Evolutionary conservation across 345 rosid species (phyloP).

Genomic region (Gossypium sturtianum): DNA sequence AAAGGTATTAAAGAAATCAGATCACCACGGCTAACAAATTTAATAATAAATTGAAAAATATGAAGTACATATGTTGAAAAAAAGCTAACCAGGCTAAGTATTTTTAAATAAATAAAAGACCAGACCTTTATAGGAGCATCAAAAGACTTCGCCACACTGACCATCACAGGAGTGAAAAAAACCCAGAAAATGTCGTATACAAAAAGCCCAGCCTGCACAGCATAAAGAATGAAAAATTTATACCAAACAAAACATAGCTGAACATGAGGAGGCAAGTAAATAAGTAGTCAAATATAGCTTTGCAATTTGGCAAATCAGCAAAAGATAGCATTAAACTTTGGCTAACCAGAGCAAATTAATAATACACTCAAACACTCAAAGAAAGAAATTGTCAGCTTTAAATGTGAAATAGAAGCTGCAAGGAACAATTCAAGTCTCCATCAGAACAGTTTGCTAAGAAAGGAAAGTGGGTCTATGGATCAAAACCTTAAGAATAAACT

Average conservation of each 20-base stretch:
- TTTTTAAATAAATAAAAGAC: constrained; percentile 4
- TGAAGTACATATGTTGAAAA: neutral
- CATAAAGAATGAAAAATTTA: neutral
- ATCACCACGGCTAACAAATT: neutral
- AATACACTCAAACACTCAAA: neutral
- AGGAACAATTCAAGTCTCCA: neutral
- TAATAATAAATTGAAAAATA: neutral
- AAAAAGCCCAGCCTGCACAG: constrained; percentile 84
- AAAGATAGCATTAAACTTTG: neutral
- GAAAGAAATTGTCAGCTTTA: neutral
- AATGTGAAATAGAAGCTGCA: neutral
- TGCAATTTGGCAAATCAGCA: neutral
- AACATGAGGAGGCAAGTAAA: neutral
- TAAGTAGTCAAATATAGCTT: neutral
- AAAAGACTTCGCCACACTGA: constrained; percentile 96
- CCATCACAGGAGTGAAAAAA: constrained; percentile 99
- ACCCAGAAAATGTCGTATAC: constrained; percentile 98
- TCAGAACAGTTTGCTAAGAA: neutral
- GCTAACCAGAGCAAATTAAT: neutral
- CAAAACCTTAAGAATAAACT: neutral
- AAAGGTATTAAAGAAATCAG: neutral
- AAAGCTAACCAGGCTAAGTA: neutral
- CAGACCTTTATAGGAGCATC: constrained; percentile 99
- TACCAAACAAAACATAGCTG: neutral
- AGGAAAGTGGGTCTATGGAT: neutral